These are phyloP conservation scores for Colletotrichum destructivum DNA, from an alignment of 2,329 filamentous ascomycete species.

Conservation along the genomic window DNA sequence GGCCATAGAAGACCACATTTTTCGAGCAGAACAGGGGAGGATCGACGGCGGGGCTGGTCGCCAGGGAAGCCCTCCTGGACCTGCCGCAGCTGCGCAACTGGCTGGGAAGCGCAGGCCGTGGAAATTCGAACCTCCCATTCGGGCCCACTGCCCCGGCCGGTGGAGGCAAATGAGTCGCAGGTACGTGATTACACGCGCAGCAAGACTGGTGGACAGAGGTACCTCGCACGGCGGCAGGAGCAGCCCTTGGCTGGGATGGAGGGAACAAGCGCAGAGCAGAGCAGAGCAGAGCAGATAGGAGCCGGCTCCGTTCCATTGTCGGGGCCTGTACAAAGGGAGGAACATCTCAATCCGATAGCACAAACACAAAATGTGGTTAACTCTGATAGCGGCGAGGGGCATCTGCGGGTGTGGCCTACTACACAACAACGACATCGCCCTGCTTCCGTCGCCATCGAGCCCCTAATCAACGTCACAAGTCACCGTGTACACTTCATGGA, in stretches of 20 bases:
- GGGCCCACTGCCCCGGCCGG: conserved; percentile 24
- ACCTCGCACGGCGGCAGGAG: conserved; percentile 13
- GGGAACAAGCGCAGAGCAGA: neutral
- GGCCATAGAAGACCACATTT: neutral
- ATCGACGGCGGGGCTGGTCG: conserved; percentile 20
- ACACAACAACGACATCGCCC: no score
- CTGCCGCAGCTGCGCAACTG: conserved; percentile 17
- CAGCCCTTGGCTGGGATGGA: neutral
- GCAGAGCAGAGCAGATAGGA: no score
- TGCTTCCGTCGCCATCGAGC: no score
- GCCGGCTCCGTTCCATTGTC: no score
- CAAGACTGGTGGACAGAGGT: conserved; percentile 19
- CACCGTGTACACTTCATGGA: neutral
- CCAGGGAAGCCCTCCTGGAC: conserved; percentile 24
- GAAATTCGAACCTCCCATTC: conserved; percentile 39
- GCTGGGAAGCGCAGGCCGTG: conserved; percentile 28
- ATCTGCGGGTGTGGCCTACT: no score
- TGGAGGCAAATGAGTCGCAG: conserved; percentile 39
- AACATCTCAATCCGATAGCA: neutral
- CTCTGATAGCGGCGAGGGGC: neutral
- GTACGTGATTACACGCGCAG: conserved; percentile 37
- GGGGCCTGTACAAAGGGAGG: neutral
- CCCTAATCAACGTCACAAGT: neutral
- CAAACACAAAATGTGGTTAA: neutral
- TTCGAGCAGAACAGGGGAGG: conserved; percentile 9